Percentiles rank a stretch among this genome's conserved stretches.
Evolutionary conservation across 345 rosid species (phyloP).

Genomic region (Syzygium oleosum): DNA sequence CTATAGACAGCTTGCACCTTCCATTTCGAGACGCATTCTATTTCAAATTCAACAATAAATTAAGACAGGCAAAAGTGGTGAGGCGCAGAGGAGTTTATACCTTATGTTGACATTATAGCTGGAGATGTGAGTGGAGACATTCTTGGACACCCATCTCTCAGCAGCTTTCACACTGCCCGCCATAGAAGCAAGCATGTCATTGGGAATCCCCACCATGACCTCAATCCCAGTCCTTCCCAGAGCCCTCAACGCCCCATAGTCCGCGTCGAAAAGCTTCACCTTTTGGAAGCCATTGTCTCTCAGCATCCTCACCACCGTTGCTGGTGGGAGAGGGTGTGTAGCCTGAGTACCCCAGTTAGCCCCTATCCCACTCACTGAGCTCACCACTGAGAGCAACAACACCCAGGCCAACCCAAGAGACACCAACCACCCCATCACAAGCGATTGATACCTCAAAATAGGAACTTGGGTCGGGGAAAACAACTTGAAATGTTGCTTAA

Average conservation of each 20-base stretch:
- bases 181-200: slow-evolving; percentile 67
- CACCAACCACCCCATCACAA: not conserved
- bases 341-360: slow-evolving; percentile 97
- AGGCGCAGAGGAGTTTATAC: slow-evolving; percentile 13
- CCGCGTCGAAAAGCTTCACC: slow-evolving; percentile 93
- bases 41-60: not conserved
- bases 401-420: slow-evolving; percentile 7
- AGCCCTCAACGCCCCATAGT: slow-evolving; percentile 55
- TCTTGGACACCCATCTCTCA: slow-evolving; percentile 86
- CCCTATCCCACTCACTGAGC: slow-evolving; percentile 47
- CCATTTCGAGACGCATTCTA: not conserved
- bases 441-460: not conserved
- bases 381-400: slow-evolving; percentile 13
- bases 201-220: slow-evolving; percentile 98
- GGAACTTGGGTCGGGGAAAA: not conserved
- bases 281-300: slow-evolving; percentile 66
- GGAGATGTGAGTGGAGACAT: slow-evolving; percentile 60
- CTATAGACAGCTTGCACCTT: not conserved
- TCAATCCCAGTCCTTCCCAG: slow-evolving; percentile 68
- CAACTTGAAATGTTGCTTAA: not conserved
- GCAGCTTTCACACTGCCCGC: slow-evolving; percentile 72
- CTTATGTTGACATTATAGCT: slow-evolving; percentile 66
- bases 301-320: slow-evolving; percentile 55
- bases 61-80: not conserved
- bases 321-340: slow-evolving; percentile 72